phyloP scores from a whole-genome alignment of 2,329 filamentous ascomycete genomes.

The Botrytis deweyae region DNA sequence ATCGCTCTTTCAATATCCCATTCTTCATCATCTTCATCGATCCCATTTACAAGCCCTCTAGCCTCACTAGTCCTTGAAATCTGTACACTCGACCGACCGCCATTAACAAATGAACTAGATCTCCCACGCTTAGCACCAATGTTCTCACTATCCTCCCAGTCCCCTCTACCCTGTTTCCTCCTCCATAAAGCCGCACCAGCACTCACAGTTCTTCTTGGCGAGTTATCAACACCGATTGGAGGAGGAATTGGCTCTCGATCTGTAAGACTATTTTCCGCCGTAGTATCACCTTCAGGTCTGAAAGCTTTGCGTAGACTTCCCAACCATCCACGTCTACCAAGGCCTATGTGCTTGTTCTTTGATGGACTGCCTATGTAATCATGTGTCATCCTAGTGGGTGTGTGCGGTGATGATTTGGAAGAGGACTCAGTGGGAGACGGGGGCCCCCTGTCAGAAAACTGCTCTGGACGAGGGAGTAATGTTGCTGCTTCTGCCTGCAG shows the following conservation, averaged over 20 bases:
- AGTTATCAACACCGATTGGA: constrained; percentile 27
- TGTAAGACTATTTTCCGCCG: background rate
- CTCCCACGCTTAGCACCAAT: constrained; percentile 12
- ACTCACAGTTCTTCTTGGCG: constrained; percentile 45
- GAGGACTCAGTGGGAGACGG: background rate
- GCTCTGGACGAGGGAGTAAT: constrained; percentile 34
- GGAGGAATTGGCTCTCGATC: constrained; percentile 31
- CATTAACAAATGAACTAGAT: constrained; percentile 31
- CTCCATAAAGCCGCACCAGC: constrained; percentile 49
- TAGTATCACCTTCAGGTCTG: constrained; percentile 12
- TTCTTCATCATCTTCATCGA: constrained; percentile 47
- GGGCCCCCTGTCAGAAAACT: background rate
- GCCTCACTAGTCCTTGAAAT: constrained; percentile 5
- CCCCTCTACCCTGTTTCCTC: constrained; percentile 50
- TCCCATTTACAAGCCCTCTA: background rate
- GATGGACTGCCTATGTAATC: constrained; percentile 52
- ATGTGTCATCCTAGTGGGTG: constrained; percentile 26
- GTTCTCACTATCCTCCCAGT: constrained; percentile 47
- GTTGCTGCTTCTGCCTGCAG: constrained; percentile 37
- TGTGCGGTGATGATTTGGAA: constrained; percentile 22
- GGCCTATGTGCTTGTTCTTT: constrained; percentile 49
- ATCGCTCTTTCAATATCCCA: constrained; percentile 77
- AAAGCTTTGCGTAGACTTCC: constrained; percentile 56
- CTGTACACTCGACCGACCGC: constrained; percentile 1
- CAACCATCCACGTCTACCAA: constrained; percentile 51